These are phyloP conservation scores for Backusella morwellensis DNA, from an alignment of 192 early-diverging fungal species.

Conservation along the genomic window DNA sequence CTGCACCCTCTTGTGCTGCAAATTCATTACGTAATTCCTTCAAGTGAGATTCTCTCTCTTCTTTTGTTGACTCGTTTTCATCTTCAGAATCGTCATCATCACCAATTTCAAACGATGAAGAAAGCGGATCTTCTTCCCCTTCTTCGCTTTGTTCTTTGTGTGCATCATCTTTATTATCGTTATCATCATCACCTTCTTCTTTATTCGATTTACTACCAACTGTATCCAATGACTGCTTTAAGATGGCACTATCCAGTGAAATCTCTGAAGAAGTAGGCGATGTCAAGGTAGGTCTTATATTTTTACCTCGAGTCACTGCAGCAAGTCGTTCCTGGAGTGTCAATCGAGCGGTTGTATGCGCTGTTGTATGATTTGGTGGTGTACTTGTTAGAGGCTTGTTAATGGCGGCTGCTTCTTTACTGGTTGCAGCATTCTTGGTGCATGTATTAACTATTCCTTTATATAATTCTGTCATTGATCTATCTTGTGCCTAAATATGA, in stretches of 20 bases:
- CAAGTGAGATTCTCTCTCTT: conserved; percentile 8
- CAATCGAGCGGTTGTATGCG: conserved; percentile 28
- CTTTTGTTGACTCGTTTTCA: background rate
- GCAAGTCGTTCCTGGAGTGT: conserved; percentile 38
- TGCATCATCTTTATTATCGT: background rate
- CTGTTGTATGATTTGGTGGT: background rate
- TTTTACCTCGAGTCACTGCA: conserved; percentile 31
- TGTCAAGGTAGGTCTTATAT: background rate
- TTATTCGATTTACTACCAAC: background rate
- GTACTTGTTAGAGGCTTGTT: background rate
- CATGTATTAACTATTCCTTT: conserved; percentile 28
- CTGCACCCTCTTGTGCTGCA: conserved; percentile 33
- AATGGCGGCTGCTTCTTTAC: background rate
- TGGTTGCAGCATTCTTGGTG: conserved; percentile 26
- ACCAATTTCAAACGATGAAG: conserved; percentile 32
- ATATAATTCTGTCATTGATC: conserved; percentile 21
- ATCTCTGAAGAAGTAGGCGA: background rate
- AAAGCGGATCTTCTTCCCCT: background rate
- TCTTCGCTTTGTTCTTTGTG: background rate
- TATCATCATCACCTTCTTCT: background rate
- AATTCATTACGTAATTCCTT: conserved; percentile 25
- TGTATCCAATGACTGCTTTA: background rate
- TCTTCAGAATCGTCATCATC: conserved; percentile 38
- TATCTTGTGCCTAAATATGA: conserved; percentile 20
- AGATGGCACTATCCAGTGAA: background rate